A percentile compares a stretch with the other conserved stretches of the same genome.
phyloP scores from a whole-genome alignment of 768 basidiomycete genomes.

The Lentinula aciculospora region DNA sequence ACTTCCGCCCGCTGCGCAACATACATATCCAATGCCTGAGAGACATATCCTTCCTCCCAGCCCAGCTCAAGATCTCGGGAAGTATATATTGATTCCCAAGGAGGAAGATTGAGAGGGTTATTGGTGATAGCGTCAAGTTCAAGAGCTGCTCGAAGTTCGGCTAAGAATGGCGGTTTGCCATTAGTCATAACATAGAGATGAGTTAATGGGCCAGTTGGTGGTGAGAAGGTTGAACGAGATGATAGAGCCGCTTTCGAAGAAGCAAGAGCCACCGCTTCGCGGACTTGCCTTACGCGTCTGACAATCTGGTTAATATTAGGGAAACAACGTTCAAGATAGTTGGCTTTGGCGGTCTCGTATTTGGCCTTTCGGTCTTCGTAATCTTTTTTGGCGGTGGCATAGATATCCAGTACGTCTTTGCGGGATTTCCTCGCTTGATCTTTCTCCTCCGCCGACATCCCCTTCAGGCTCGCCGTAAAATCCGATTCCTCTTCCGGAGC shows the following conservation, averaged over 20 bases:
- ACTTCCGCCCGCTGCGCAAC: slow-evolving; percentile 58
- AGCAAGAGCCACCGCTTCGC: slow-evolving; percentile 17
- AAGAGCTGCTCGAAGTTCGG: slow-evolving; percentile 37
- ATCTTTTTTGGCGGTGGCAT: slow-evolving; percentile 14
- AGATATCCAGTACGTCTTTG: slow-evolving; percentile 12
- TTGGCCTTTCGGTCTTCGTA: slow-evolving; percentile 19
- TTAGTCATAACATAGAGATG: slow-evolving; percentile 64
- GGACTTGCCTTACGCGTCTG: slow-evolving; percentile 28
- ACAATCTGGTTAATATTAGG: slow-evolving; percentile 47
- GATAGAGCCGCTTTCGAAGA: neutral
- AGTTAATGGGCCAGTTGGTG: neutral
- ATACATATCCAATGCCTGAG: slow-evolving; percentile 64
- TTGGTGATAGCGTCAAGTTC: slow-evolving; percentile 9
- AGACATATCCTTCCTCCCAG: slow-evolving; percentile 51
- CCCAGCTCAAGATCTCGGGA: slow-evolving; percentile 49
- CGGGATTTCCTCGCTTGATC: neutral
- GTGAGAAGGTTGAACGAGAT: neutral
- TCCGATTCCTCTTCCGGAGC: neutral
- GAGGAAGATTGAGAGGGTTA: slow-evolving; percentile 15
- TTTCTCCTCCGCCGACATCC: neutral
- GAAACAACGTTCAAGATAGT: slow-evolving; percentile 44
- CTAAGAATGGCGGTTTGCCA: slow-evolving; percentile 44
- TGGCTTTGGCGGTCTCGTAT: slow-evolving; percentile 5
- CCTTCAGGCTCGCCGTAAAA: slow-evolving; percentile 5
- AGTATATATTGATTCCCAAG: slow-evolving; percentile 45